Percentiles rank a stretch among this genome's conserved stretches.
phyloP scores from a whole-genome alignment of 805 yeast genomes.

The Wickerhamomyces tratensis region DNA sequence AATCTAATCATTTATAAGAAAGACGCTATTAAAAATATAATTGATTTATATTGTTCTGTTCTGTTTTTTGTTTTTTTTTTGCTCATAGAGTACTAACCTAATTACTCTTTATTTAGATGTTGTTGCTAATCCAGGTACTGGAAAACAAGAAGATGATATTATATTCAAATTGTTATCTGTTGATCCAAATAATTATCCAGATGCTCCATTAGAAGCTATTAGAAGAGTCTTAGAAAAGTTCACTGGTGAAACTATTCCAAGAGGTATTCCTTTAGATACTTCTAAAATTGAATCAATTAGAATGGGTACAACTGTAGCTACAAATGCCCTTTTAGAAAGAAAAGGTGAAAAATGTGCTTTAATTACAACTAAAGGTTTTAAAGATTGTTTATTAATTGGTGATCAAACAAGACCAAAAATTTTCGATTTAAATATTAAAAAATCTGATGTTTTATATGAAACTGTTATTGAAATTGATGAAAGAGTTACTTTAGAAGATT shows the following conservation, averaged over 20 bases:
- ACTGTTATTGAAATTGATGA: conserved; percentile 81
- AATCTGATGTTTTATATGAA: conserved; percentile 64
- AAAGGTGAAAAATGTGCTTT: conserved; percentile 87
- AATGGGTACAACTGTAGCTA: conserved; percentile 94
- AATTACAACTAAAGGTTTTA: conserved; percentile 81
- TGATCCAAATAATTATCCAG: conserved; percentile 79
- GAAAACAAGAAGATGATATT: conserved; percentile 42
- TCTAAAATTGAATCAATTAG: conserved; percentile 57
- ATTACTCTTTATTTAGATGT: conserved; percentile 7
- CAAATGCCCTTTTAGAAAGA: conserved; percentile 87
- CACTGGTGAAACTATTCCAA: conserved; percentile 43
- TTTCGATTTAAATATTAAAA: conserved; percentile 70
- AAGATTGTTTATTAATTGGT: conserved; percentile 75
- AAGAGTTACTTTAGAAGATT: conserved; percentile 77
- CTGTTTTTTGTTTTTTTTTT: too few relatives aligned
- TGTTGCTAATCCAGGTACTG: conserved; percentile 38
- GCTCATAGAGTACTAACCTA: too few relatives aligned
- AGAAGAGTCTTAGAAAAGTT: conserved; percentile 62
- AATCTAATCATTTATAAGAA: too few relatives aligned
- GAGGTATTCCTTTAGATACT: conserved; percentile 51
- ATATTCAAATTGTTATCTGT: conserved; percentile 78
- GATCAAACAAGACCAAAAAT: conserved; percentile 88
- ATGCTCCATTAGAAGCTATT: conserved; percentile 91
- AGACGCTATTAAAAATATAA: conserved; percentile 26
- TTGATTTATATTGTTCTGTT: too few relatives aligned